phyloP scores from a whole-genome alignment of 2,329 filamentous ascomycete species.

The Penicillium freii region DNA sequence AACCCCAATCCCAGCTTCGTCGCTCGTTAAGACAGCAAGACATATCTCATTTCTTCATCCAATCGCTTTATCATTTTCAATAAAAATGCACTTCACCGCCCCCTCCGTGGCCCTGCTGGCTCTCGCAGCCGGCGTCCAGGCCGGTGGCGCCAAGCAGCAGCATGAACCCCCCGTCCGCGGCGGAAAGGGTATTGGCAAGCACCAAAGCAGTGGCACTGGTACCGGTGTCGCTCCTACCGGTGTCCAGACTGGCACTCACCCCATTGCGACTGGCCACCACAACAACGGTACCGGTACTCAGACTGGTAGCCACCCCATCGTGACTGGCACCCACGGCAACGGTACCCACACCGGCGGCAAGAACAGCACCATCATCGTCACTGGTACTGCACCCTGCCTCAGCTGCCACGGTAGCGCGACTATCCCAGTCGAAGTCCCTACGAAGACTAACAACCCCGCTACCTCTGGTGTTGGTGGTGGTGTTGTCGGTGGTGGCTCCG shows the following conservation, averaged over 20 bases:
- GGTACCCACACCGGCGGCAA: conserved; percentile 4
- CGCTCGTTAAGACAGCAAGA: conserved; percentile 25
- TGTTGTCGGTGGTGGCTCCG: not conserved
- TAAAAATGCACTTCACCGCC: conserved; percentile 34
- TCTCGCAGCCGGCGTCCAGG: conserved; percentile 18
- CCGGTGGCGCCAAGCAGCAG: conserved; percentile 7
- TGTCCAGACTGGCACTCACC: conserved; percentile 19
- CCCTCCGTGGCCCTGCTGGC: conserved; percentile 21
- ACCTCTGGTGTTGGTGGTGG: not conserved
- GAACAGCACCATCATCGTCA: conserved; percentile 10
- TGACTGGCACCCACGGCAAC: conserved; percentile 15
- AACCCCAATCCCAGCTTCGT: conserved; percentile 14
- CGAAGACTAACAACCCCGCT: not conserved
- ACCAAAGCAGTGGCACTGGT: not conserved
- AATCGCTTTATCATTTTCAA: conserved; percentile 15
- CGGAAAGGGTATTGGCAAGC: conserved; percentile 7
- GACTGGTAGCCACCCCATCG: conserved; percentile 16
- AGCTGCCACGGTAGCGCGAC: conserved; percentile 6
- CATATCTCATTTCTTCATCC: conserved; percentile 11
- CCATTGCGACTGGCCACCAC: conserved; percentile 8
- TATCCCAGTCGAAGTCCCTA: conserved; percentile 5
- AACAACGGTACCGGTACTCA: no score
- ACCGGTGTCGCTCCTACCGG: not conserved
- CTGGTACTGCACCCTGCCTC: conserved; percentile 13
- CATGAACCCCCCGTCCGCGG: conserved; percentile 17